phyloP scores from a whole-genome alignment of 1,284 basidiomycete species.

The Albatrellus sp. region DNA sequence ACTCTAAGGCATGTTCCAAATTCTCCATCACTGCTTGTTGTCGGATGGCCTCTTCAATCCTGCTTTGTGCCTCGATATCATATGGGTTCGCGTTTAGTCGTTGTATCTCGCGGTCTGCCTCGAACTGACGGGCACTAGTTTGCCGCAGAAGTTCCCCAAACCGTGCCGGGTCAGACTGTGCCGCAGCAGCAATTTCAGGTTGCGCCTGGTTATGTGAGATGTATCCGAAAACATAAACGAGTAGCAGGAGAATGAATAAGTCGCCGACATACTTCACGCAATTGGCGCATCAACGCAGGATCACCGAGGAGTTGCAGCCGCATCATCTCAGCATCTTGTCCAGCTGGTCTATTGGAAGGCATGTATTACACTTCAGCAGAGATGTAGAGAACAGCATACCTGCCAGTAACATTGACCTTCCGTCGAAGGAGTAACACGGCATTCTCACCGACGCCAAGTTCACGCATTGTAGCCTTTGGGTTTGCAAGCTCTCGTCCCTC shows the following conservation, averaged over 20 bases:
- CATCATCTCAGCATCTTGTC: slow-evolving; percentile 83
- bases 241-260: neutral
- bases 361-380: neutral
- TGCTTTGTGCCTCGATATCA: slow-evolving; percentile 82
- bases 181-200: slow-evolving; percentile 72
- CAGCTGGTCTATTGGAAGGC: slow-evolving; percentile 31
- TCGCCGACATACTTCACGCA: slow-evolving; percentile 44
- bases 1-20: slow-evolving; percentile 85
- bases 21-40: slow-evolving; percentile 88
- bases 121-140: slow-evolving; percentile 43
- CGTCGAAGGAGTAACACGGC: slow-evolving; percentile 59
- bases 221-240: too few relatives aligned
- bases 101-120: slow-evolving; percentile 52
- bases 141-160: slow-evolving; percentile 68
- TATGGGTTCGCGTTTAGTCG: slow-evolving; percentile 78
- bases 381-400: slow-evolving; percentile 27
- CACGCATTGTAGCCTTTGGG: slow-evolving; percentile 52
- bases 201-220: slow-evolving; percentile 35
- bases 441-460: slow-evolving; percentile 46
- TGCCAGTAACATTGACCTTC: slow-evolving; percentile 45
- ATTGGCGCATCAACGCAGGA: slow-evolving; percentile 64
- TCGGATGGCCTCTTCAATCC: slow-evolving; percentile 89
- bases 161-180: slow-evolving; percentile 49
- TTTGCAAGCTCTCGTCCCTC: slow-evolving; percentile 52
- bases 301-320: slow-evolving; percentile 79